Conservation (phyloP, 2,329 filamentous ascomycete genomes). For the Teratosphaeria nubilosa region DNA sequence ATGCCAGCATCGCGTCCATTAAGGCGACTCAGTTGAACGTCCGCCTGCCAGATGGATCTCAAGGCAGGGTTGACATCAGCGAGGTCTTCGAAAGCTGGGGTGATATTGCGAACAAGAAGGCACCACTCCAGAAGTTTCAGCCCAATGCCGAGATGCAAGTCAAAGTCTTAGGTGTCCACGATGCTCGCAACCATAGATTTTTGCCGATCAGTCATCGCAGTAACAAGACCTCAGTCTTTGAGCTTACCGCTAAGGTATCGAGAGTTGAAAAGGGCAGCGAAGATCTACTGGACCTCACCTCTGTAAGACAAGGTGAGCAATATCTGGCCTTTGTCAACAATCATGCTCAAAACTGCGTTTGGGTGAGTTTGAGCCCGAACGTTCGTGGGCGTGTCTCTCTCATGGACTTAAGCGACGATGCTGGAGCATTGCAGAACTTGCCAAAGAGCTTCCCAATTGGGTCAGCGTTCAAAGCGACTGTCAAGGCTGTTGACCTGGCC, state of each 20-base stretch:
- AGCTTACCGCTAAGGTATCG: conserved; percentile 67
- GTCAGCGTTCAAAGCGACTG: conserved; percentile 73
- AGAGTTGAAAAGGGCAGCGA: conserved; percentile 35
- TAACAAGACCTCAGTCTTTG: conserved; percentile 68
- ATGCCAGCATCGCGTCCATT: conserved; percentile 70
- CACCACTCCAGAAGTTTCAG: conserved; percentile 66
- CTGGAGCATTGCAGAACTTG: conserved; percentile 67
- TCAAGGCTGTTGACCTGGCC: conserved; percentile 61
- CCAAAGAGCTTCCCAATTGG: conserved; percentile 76
- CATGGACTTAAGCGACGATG: conserved; percentile 78
- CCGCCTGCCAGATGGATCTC: conserved; percentile 71
- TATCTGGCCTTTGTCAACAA: conserved; percentile 89
- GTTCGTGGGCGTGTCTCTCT: conserved; percentile 74
- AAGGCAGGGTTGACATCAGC: conserved; percentile 87
- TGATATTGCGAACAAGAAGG: conserved; percentile 71
- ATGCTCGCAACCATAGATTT: conserved; percentile 82
- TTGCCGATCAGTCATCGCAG: conserved; percentile 80
- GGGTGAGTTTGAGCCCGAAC: conserved; percentile 83
- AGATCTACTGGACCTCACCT: conserved; percentile 58
- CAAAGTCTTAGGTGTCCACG: conserved; percentile 75
- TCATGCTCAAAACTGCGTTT: conserved; percentile 64
- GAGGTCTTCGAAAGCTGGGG: conserved; percentile 85
- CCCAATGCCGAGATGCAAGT: conserved; percentile 62
- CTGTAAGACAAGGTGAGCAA: conserved; percentile 60
- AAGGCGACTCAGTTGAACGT: conserved; percentile 93